A percentile compares a stretch with the other conserved stretches of the same genome.
Evolutionary conservation across 495 filamentous ascomycete species (phyloP).

Genomic region (Aspergillus olivimuriae): DNA sequence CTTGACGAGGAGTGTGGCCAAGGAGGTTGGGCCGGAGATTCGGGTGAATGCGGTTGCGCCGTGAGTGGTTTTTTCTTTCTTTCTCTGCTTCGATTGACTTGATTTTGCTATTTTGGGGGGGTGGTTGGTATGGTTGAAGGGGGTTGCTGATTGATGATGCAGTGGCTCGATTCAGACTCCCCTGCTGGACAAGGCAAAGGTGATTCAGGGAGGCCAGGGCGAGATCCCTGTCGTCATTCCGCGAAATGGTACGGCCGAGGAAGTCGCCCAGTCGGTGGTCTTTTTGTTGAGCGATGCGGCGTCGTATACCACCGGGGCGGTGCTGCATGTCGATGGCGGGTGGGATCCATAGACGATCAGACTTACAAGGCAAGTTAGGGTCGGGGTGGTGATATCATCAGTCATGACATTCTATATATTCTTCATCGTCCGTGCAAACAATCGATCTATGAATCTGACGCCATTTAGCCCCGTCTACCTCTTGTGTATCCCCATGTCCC

Average conservation of each 20-base stretch:
- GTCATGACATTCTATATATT: no score
- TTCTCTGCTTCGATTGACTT: background rate
- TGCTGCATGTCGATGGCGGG: constrained; percentile 38
- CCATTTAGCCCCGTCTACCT: no score
- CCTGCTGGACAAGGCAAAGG: constrained; percentile 28
- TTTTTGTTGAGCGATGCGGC: constrained; percentile 52
- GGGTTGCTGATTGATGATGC: constrained; percentile 4
- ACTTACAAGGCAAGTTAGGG: no score
- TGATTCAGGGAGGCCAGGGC: constrained; percentile 27
- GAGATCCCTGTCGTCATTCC: constrained; percentile 35
- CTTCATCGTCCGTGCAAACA: no score
- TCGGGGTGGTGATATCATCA: no score
- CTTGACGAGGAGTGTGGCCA: constrained; percentile 51
- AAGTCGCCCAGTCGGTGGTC: constrained; percentile 47
- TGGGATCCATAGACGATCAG: constrained; percentile 32
- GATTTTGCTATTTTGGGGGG: no score
- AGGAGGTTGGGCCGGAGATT: constrained; percentile 50
- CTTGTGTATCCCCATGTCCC: no score
- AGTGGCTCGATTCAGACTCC: constrained; percentile 53
- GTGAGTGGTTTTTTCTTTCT: constrained; percentile 21
- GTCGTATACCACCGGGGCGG: constrained; percentile 46
- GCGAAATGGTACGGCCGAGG: constrained; percentile 38
- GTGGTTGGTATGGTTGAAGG: background rate
- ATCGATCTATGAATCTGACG: no score
- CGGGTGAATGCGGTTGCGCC: constrained; percentile 55